Evolutionary conservation across 2,329 filamentous ascomycete species (phyloP), one percentile per base, ranked within the genome.

Genomic region (Aureobasidium lini): DNA sequence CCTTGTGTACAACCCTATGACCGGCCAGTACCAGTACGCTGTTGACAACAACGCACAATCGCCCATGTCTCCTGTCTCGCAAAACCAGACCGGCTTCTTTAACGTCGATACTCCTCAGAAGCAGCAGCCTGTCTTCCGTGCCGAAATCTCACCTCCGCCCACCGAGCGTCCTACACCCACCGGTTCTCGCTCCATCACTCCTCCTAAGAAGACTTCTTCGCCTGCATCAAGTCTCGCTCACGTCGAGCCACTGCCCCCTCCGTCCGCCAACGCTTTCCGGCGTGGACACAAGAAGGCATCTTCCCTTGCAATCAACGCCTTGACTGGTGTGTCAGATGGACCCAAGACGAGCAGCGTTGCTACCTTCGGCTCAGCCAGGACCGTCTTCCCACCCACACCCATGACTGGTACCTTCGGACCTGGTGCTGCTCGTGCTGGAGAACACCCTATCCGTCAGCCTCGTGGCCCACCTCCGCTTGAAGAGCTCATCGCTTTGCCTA

Each of bases 401-500:
- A 76, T 87, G 73, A 91, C 86, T 39, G 91, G 91, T 63, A 88
- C 86, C 6, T 97, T 97, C 69, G 94, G 91, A 48, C 94, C 94
- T 60, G 94, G 94, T 57, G 92, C 96, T 72, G 89, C 81, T 61
- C 90, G 94, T 71, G 91, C 91, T 69, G 94, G 94, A 66, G 94
- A 97, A 76, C 94, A 99, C 71, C 94, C 94, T 8, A 77, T 90
- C 56, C 91, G 94, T 61, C 94, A 99, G 75, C 94, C 94, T 56
- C 90, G 91, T 64, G 92, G 92, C 5, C 94, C 94, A 28, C 94
- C 94, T 13, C 85, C 89, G 13, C 81, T 97, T 53, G 94, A 99
- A 66, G 94, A 99, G 76, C 84, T 99, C 62, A 84, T 87, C 69
- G 82, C 87, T 18, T 94, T 92, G 76, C 94, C 94, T 1, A 97